phyloP scores from a whole-genome alignment of 106 monocot genomes.

The Amphibolis antarctica region DNA sequence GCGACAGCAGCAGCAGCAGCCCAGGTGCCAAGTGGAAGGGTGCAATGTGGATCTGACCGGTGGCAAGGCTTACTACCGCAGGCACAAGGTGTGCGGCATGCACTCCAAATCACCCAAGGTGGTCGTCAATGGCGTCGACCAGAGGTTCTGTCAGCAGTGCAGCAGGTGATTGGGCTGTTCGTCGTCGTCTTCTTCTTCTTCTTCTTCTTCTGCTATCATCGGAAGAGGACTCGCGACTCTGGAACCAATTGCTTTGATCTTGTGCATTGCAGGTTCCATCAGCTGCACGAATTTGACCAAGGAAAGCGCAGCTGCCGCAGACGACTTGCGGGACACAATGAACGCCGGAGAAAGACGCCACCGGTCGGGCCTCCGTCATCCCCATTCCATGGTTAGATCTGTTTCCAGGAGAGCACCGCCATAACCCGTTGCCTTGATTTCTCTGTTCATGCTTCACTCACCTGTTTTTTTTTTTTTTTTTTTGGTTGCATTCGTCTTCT shows the following conservation, averaged over 20 bases:
- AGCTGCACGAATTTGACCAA: conserved; percentile 58
- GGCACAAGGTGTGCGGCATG: conserved; percentile 16
- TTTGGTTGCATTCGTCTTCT: no score
- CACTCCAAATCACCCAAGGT: conserved; percentile 23
- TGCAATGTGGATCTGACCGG: conserved; percentile 13
- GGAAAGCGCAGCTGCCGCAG: conserved; percentile 60
- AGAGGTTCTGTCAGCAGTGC: conserved; percentile 25
- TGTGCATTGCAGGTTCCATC: conserved; percentile 60
- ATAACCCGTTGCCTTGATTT: not conserved
- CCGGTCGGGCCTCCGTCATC: conserved; percentile 32
- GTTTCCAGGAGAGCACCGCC: not conserved
- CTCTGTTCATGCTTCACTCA: not conserved
- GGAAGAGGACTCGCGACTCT: no score
- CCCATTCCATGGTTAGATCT: conserved; percentile 35
- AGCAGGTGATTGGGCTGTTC: conserved; percentile 15
- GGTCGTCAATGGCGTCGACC: conserved; percentile 11
- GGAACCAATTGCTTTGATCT: not conserved
- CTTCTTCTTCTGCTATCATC: not conserved
- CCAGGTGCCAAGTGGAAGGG: conserved; percentile 24
- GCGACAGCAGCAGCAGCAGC: conserved; percentile 9
- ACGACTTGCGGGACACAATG: conserved; percentile 52
- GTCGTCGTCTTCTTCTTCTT: not conserved
- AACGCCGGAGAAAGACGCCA: conserved; percentile 47
- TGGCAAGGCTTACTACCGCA: conserved; percentile 15
- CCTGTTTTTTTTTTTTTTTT: not conserved